phyloP scores from a whole-genome alignment of 495 filamentous ascomycete genomes.

The Penicillium arizonense region DNA sequence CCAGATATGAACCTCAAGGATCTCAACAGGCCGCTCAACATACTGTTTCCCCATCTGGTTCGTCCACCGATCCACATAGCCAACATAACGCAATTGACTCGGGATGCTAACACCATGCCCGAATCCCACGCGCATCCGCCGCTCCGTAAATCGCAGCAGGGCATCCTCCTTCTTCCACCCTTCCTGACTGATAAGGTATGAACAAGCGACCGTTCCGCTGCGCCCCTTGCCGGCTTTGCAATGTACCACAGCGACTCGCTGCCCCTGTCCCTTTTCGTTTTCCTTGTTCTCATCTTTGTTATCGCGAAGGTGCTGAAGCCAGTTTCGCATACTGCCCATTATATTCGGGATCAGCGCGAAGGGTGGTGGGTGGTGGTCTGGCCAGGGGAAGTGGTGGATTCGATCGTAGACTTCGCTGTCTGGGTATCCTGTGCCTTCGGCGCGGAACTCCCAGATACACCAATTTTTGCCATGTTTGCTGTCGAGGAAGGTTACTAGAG shows the following conservation, averaged over 20 bases:
- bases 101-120: slow-evolving; percentile 91
- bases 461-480: slow-evolving; percentile 76
- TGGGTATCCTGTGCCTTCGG: slow-evolving; percentile 92
- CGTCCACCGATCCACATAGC: slow-evolving; percentile 89
- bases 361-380: slow-evolving; percentile 95
- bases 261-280: slow-evolving; percentile 25
- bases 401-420: slow-evolving; percentile 82
- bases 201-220: slow-evolving; percentile 83
- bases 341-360: slow-evolving; percentile 84
- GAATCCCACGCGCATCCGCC: slow-evolving; percentile 85
- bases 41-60: slow-evolving; percentile 70
- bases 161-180: slow-evolving; percentile 82
- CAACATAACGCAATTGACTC: slow-evolving; percentile 82
- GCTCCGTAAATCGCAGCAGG: slow-evolving; percentile 75
- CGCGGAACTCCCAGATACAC: slow-evolving; percentile 97
- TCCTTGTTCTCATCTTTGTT: slow-evolving; percentile 15
- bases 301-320: slow-evolving; percentile 60
- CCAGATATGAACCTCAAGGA: slow-evolving; percentile 88
- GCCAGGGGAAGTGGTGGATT: slow-evolving; percentile 90
- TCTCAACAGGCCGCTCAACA: slow-evolving; percentile 77
- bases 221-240: slow-evolving; percentile 97
- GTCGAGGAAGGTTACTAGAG: slow-evolving; percentile 83
- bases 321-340: slow-evolving; percentile 87
- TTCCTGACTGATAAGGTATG: slow-evolving; percentile 86
- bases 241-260: slow-evolving; percentile 85